Base-by-base conservation (phyloP, 2,329 filamentous ascomycete species). In the Elsinoe necatrix region DNA sequence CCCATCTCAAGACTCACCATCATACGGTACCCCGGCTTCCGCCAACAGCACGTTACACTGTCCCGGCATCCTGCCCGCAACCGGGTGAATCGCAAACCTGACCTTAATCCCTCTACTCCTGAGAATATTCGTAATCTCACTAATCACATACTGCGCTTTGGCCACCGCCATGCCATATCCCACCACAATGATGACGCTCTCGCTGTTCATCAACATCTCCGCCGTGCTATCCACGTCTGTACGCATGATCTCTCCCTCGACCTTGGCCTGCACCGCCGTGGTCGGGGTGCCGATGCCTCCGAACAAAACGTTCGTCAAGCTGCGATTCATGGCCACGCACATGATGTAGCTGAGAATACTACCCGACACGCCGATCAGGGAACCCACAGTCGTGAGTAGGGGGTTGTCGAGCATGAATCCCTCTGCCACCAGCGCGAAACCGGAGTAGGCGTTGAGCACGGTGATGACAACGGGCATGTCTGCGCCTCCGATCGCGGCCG, bases 111-210 rank as follows among this genome's bases (percentile, higher is more conserved):
- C 86, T 68, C 85, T 86, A 39, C 80, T 73, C n/a, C 88, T 83
- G 14, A 95, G 75, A 69, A 84, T 80, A 41, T 78, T 74, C 3
- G 87, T 87, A 61, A 95, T 92, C 65, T 91, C 87, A 3, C 86
- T 86, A 54, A 95, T 89, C 20, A 89, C 88, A 67, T 95, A 95
- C 71, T 95, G 90, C 2, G 90, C 89, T 71, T 95, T 95, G 7
- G 90, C 89, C 1, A 95, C 89, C 0, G 90, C 90, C 90, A 95
- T 95, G 54, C 90, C 90, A 64, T 95, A 95, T 0, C 90, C 90
- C 4, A 95, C 89, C 18, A 56, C 84, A 55, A 95, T 90, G 64
- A 95, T 93, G 57, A 95, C 88, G 47, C 80, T 90, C 65, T 95
- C 88, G 0, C 89, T 85, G 60, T 85, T 86, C 14, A 83, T 74